Conservation (phyloP, 352 stramenopile species). For the Phytopythium montanum region DNA sequence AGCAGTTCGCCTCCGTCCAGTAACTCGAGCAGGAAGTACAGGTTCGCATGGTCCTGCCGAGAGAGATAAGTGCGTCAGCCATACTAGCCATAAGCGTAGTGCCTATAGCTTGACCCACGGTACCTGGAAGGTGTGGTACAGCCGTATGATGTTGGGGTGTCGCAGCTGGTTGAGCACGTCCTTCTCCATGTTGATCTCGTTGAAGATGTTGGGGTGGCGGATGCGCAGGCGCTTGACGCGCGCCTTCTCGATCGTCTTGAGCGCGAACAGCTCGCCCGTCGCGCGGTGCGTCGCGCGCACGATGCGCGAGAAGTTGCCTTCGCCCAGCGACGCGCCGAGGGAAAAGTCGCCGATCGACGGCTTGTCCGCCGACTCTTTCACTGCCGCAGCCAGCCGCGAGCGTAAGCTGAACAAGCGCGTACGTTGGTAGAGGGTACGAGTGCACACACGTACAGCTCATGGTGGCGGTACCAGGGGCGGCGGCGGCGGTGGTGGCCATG, state of each 20-base stretch:
- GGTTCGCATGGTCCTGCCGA: constrained; percentile 77
- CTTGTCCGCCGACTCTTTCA: constrained; percentile 74
- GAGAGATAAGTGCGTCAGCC: background rate
- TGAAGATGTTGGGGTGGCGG: constrained; percentile 97
- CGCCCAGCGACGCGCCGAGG: constrained; percentile 51
- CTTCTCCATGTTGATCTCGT: constrained; percentile 99
- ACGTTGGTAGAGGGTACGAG: background rate
- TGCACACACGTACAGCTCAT: constrained; percentile 3
- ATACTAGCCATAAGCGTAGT: background rate
- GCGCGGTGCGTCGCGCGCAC: constrained; percentile 84
- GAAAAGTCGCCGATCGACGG: constrained; percentile 72
- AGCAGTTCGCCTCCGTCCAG: constrained; percentile 92
- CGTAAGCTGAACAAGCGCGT: background rate
- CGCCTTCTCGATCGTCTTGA: constrained; percentile 96
- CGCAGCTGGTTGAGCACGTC: constrained; percentile 86
- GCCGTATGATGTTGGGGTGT: constrained; percentile 91
- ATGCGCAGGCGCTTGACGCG: constrained; percentile 82
- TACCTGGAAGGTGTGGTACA: constrained; percentile 96
- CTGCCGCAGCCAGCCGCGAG: constrained; percentile 34
- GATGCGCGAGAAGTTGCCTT: constrained; percentile 97
- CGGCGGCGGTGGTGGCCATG: background rate
- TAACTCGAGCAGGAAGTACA: constrained; percentile 97
- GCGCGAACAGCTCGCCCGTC: constrained; percentile 91
- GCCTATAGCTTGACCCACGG: background rate
- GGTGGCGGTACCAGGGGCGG: background rate